Percentiles rank a stretch among this genome's conserved stretches.
Evolutionary conservation across 768 basidiomycete species (phyloP).

Genomic region (Hypsizygus marmoreus): DNA sequence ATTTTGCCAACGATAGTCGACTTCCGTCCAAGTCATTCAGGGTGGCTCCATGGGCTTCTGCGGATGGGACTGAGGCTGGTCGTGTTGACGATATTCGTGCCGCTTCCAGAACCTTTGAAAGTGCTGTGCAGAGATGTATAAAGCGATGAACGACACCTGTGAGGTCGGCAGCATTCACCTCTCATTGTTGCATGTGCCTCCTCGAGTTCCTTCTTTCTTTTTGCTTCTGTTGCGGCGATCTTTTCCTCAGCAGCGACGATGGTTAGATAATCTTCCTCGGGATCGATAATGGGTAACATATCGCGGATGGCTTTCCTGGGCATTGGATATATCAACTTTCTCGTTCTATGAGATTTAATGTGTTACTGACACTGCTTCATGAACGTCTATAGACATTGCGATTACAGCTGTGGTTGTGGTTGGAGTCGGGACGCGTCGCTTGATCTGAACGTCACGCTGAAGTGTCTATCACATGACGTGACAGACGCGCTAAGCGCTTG

Average conservation of each 20-base stretch:
- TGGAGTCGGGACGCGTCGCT: neutral
- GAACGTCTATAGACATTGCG: conserved; percentile 41
- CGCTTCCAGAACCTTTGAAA: conserved; percentile 64
- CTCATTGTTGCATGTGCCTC: conserved; percentile 66
- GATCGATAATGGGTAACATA: conserved; percentile 74
- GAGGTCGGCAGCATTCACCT: conserved; percentile 37
- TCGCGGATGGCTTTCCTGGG: conserved; percentile 66
- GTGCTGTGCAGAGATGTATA: conserved; percentile 41
- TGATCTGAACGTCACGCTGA: neutral
- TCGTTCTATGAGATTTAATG: neutral
- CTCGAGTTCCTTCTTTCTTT: conserved; percentile 67
- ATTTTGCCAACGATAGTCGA: conserved; percentile 67
- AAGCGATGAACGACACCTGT: neutral
- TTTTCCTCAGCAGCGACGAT: conserved; percentile 75
- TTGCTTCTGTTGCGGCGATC: conserved; percentile 57
- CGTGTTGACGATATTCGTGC: conserved; percentile 72
- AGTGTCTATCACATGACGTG: conserved; percentile 9
- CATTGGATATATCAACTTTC: neutral
- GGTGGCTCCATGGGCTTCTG: conserved; percentile 56
- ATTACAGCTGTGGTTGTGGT: neutral
- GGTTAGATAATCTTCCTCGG: conserved; percentile 76
- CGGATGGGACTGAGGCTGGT: conserved; percentile 69
- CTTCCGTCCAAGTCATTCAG: conserved; percentile 68
- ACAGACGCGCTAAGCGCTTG: conserved; percentile 3
- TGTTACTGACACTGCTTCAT: conserved; percentile 46